Base-by-base conservation (phyloP, 805 yeast species). In the Pichia cephalocereana region DNA sequence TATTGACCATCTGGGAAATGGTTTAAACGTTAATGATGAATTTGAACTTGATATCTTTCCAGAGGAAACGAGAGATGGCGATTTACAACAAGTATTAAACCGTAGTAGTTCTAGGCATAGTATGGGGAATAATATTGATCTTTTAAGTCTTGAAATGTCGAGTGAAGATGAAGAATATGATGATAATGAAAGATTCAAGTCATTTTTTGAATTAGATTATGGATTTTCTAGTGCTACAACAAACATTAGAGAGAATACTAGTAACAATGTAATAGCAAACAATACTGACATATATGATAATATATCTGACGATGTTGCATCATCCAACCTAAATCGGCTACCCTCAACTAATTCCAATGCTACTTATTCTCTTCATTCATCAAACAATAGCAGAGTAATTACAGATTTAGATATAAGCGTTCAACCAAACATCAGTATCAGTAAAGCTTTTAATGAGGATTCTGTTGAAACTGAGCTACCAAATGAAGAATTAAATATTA, bases 91-190 rank as follows among this genome's bases (percentile, higher is more conserved):
- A 23, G 26, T 23, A 23, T 23, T 6, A 23, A 23, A 3, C 6
- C 26, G 26, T 6, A 23, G 7, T 23, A 5, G 26, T 6, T 23
- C 26, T 23, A 23, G 6, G 5, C 26, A 23, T 23, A n/a, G n/a
- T 14, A 41, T 32, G 27, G 6, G 40, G 7, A 44, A 48, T 14
- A 38, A 37, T 28, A 26, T 48, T n/a, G 52, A 48, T 18, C 44
- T 48, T 11, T 19, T 48, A 11, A 38, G 38, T 12, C 14, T 48
- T n/a, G 44, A 45, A 15, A 18, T 48, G 8, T 43, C 48, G 8
- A 45, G 46, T 28, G 51, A 48, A 17, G 48, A 48, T 34, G 48
- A 44, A 19, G 47, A 48, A 31, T 45, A 39, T 23, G 46, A 42
- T 28, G 47, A 45, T 19, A 17, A 37, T 28, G 31, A 39, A 18